Evolutionary conservation across 352 stramenopile genomes (phyloP).

Genomic region (Ochromonadaceae sp.): DNA sequence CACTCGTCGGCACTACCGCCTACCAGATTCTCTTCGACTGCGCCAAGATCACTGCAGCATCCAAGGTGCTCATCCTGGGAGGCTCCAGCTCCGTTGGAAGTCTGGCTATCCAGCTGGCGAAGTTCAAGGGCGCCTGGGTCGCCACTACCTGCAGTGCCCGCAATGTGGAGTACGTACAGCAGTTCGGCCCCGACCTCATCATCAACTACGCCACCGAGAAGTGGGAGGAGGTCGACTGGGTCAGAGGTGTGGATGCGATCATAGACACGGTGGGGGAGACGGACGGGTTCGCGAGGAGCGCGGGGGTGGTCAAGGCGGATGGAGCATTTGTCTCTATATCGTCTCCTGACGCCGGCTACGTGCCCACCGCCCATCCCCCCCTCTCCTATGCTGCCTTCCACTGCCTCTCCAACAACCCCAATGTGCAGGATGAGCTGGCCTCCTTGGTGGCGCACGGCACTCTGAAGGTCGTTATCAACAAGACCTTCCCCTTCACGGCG

Average conservation of each 20-base stretch:
- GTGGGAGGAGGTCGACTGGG: constrained; percentile 10
- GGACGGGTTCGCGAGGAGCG: not conserved
- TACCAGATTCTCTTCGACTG: constrained; percentile 18
- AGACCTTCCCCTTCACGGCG: too few species aligned
- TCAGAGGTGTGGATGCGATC: constrained; percentile 20
- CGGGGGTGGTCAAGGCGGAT: constrained; percentile 16
- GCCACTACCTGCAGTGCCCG: constrained; percentile 17
- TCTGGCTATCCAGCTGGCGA: constrained; percentile 24
- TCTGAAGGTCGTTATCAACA: too few species aligned
- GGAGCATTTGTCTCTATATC: constrained; percentile 24
- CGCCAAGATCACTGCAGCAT: constrained; percentile 5
- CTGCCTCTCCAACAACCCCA: constrained; percentile 17
- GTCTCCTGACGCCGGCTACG: constrained; percentile 15
- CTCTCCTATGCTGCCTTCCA: constrained; percentile 21
- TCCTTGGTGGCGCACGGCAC: not conserved
- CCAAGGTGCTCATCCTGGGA: constrained; percentile 24
- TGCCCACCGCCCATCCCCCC: constrained; percentile 18
- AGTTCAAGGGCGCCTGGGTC: constrained; percentile 15
- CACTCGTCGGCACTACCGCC: constrained; percentile 24
- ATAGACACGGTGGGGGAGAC: constrained; percentile 23
- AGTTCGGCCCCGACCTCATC: constrained; percentile 17
- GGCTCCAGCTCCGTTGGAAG: constrained; percentile 22
- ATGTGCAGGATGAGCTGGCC: constrained; percentile 18
- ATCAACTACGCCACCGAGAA: constrained; percentile 20
- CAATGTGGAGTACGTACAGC: constrained; percentile 18